Evolutionary conservation across 352 stramenopile genomes (phyloP).

Genomic region (Phytopythium boreale): DNA sequence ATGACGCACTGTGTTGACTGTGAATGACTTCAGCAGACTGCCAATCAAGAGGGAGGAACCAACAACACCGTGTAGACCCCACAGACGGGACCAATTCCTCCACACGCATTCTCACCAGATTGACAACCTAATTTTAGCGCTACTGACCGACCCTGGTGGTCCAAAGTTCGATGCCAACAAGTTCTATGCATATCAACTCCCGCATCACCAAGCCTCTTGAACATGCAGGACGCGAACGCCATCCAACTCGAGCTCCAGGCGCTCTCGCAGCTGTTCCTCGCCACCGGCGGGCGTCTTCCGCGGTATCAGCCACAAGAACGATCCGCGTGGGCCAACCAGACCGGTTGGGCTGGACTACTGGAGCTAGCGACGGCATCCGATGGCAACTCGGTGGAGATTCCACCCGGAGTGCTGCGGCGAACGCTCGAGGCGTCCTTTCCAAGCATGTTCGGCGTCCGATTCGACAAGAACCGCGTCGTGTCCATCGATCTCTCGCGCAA

Average conservation of each 20-base stretch:
- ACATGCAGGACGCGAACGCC: not conserved
- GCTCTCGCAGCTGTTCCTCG: conserved; percentile 35
- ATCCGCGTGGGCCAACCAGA: conserved; percentile 32
- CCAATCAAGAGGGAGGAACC: not conserved
- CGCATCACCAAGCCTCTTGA: not conserved
- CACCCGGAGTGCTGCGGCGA: conserved; percentile 1
- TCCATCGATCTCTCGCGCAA: conserved; percentile 52
- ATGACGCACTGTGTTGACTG: not conserved
- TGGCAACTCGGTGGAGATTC: not conserved
- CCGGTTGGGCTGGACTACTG: conserved; percentile 34
- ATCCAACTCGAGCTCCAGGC: conserved; percentile 42
- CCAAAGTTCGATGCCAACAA: not conserved
- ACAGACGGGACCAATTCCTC: too few species aligned
- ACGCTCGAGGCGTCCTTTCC: conserved; percentile 35
- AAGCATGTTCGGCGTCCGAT: conserved; percentile 37
- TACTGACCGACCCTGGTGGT: not conserved
- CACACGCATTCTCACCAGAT: too few species aligned
- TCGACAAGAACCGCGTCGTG: conserved; percentile 61
- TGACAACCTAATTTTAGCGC: not conserved
- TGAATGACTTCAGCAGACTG: not conserved
- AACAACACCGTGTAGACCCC: not conserved
- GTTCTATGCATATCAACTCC: not conserved
- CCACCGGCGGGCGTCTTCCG: conserved; percentile 25
- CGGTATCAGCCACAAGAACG: not conserved
- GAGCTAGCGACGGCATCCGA: conserved; percentile 9